Evolutionary conservation across 352 stramenopile genomes (phyloP).

Genomic region (Phytophthora meadii): DNA sequence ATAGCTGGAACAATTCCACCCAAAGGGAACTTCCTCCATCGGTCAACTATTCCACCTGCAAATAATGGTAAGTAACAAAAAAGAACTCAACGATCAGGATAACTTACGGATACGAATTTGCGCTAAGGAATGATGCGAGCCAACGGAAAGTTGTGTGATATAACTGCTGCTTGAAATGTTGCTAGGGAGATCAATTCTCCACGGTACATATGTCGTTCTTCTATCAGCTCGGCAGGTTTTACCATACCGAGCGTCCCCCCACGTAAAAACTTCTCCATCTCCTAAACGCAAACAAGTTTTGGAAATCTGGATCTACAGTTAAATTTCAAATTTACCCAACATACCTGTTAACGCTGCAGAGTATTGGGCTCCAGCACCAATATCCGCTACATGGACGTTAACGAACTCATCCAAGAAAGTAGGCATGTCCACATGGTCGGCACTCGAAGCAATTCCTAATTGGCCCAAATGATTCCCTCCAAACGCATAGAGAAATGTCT

Average conservation of each 20-base stretch:
- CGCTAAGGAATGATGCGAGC: slow-evolving; percentile 58
- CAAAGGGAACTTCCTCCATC: slow-evolving; percentile 73
- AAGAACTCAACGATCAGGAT: slow-evolving; percentile 1
- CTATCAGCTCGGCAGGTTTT: slow-evolving; percentile 53
- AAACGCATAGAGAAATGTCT: slow-evolving; percentile 74
- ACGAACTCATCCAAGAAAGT: slow-evolving; percentile 63
- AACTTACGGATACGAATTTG: slow-evolving; percentile 57
- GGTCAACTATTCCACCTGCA: slow-evolving; percentile 54
- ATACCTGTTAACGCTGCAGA: slow-evolving; percentile 62
- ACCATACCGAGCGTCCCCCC: slow-evolving; percentile 62
- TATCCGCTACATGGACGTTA: slow-evolving; percentile 38
- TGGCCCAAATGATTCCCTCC: slow-evolving; percentile 73
- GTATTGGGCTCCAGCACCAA: slow-evolving; percentile 63
- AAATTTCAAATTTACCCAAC: neutral
- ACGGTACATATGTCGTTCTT: slow-evolving; percentile 71
- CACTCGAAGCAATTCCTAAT: slow-evolving; percentile 52
- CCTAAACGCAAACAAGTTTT: slow-evolving; percentile 22
- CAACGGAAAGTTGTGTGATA: slow-evolving; percentile 65
- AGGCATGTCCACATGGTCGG: slow-evolving; percentile 62
- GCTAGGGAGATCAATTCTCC: slow-evolving; percentile 42
- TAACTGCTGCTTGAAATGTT: slow-evolving; percentile 39
- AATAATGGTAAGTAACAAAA: neutral
- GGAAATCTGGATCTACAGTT: neutral
- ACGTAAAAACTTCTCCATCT: slow-evolving; percentile 70
- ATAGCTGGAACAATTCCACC: slow-evolving; percentile 31